Evolutionary conservation across 495 filamentous ascomycete species (phyloP).

Genomic region (Aspergillus wentii): DNA sequence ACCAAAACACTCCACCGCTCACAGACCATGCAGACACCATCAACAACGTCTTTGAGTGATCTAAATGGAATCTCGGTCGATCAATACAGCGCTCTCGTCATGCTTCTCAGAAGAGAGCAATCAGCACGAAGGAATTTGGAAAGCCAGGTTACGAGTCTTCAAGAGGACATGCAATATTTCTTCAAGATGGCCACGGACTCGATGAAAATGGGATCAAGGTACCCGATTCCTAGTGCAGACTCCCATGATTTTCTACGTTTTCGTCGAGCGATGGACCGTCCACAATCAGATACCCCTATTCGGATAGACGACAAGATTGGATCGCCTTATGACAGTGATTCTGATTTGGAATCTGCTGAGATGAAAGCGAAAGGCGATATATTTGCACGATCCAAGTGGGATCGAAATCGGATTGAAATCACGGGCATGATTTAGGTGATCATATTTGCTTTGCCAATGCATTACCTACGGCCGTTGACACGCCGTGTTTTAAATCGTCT

Average conservation of each 20-base stretch:
- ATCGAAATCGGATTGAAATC: conserved; percentile 3
- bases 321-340: conserved; percentile 1
- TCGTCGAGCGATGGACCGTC: conserved; percentile 8
- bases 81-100: conserved; percentile 52
- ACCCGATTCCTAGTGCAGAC: conserved; percentile 30
- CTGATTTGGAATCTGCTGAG: background rate
- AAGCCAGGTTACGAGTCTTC: conserved; percentile 44
- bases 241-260: conserved; percentile 32
- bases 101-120: conserved; percentile 52
- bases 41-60: conserved; percentile 27
- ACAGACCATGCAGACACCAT: conserved; percentile 26
- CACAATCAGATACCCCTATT: background rate
- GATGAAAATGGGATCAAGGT: conserved; percentile 25
- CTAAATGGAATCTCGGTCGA: conserved; percentile 45
- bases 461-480: background rate
- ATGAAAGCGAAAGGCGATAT: background rate
- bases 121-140: conserved; percentile 50
- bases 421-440: conserved; percentile 2
- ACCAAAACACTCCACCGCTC: conserved; percentile 23
- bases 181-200: conserved; percentile 29
- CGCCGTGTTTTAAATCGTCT: too few relatives aligned
- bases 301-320: background rate
- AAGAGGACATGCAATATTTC: conserved; percentile 45
- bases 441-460: background rate
- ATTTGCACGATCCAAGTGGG: background rate